Evolutionary conservation across 2,329 filamentous ascomycete genomes (phyloP).

Genomic region (Colletotrichum trifolii): DNA sequence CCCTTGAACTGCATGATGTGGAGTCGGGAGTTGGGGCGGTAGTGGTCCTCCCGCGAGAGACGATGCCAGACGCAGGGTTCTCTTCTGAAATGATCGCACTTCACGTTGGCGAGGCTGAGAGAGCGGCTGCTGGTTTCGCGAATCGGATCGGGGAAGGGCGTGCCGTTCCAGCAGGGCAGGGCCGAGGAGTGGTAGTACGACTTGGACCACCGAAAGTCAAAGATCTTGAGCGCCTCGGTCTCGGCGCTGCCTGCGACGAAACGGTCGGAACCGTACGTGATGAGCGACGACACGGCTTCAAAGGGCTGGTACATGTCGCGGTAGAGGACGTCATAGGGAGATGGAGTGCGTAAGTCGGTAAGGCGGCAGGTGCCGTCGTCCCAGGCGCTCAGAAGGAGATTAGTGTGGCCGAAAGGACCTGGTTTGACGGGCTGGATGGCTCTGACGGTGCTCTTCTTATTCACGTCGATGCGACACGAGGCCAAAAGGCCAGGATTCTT

Average conservation of each 20-base stretch:
- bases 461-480: conserved; percentile 41
- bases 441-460: conserved; percentile 53
- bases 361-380: conserved; percentile 59
- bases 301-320: conserved; percentile 64
- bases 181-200: conserved; percentile 61
- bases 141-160: conserved; percentile 50
- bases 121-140: conserved; percentile 40
- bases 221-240: conserved; percentile 58
- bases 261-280: conserved; percentile 61
- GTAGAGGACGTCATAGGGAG: conserved; percentile 58
- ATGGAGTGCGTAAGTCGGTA: conserved; percentile 60
- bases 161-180: conserved; percentile 54
- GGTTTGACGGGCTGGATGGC: conserved; percentile 58
- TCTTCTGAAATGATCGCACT: conserved; percentile 50
- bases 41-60: conserved; percentile 53
- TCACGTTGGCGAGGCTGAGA: conserved; percentile 28
- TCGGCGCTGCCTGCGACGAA: conserved; percentile 62
- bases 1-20: conserved; percentile 50
- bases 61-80: conserved; percentile 60
- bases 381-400: conserved; percentile 63
- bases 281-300: conserved; percentile 57
- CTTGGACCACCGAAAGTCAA: conserved; percentile 65
- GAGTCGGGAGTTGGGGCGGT: conserved; percentile 61
- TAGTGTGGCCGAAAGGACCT: conserved; percentile 44
- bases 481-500: conserved; percentile 44